Evolutionary conservation across 2,329 filamentous ascomycete genomes (phyloP), one percentile per base, ranked within the genome.

Genomic region (Diaporthe eres): DNA sequence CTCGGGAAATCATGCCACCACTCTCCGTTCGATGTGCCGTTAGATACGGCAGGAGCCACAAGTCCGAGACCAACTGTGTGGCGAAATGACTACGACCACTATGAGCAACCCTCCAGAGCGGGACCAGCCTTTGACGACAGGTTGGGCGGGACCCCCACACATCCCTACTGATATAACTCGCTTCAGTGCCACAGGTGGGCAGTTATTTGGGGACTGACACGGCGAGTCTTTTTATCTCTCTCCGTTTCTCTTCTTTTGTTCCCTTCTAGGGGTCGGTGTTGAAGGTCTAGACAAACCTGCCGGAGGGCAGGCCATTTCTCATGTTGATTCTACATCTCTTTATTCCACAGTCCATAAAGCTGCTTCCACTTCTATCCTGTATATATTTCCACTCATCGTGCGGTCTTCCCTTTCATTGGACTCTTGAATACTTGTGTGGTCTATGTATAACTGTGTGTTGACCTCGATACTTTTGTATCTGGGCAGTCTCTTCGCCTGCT

Each of bases 101-200:
- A 55, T 28, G 13, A 19, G 65, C 65, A 42, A 34, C 34, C 12
- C 34, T 12, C n/a, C 2, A 9, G 15, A 1, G 34, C 47, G 13
- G n/a, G 49, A 22, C 15, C 34, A 8, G n/a, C 49, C 49, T 42
- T 51, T 2, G 34, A 34, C n/a, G 22, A 17, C n/a, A 8, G 49
- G 9, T 70, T 17, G 5, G 34, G 22, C 39, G 63, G 63, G 49
- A 9, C 13, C n/a, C 51, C 17, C 49, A 31, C 2, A 34, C 34
- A 31, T 28, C 4, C 34, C 22, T 55, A 6, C 47, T 70, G 49
- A 67, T 42, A 9, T 4, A 1, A 28, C 15, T 31, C n/a, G 47
- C 65, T 70, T 28, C 13, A 28, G 22, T 25, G 34, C 44, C 63
- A 53, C 49, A 22, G 65, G 65, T 70, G 49, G 65, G n/a, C 53